Evolutionary conservation across 805 yeast genomes (phyloP), one percentile per base, ranked within the genome.

Genomic region (Hemisphaericaspora nanyangensis): DNA sequence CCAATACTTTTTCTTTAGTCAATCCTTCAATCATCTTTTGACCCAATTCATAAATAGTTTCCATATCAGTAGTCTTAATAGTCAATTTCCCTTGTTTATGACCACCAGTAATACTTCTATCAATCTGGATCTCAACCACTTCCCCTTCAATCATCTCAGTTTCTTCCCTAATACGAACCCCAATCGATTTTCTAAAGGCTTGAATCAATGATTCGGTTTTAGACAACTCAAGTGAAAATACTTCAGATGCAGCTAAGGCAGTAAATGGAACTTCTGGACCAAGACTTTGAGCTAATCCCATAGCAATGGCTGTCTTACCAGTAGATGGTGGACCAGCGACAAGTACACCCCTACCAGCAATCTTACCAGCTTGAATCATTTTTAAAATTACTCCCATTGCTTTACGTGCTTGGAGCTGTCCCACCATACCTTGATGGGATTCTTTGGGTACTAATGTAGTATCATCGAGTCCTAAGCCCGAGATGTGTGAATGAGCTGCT

Each of bases 301-400:
- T 85, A 11, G 99, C 99, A 52, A 93, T 78, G 28, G 99, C 99
- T 3, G 99, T 93, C 63, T 93, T 93, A 63, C 99, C 99, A 0
- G 99, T 93, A 11, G 96, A 87, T 20, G 99, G 99, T 8, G 98
- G 98, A 29, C 99, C 99, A 0, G 99, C 98, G 44, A 93, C 74
- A 46, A 93, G 67, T 16, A 90, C 93, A 1, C 98, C 97, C 50
- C 97, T 79, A 19, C 99, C 99, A 17, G 98, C 96, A 63, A 93
- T 91, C 49, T 86, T 80, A 37, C 96, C 96, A 25, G 85, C 89
- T 58, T 87, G 89, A 44, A 93, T 88, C 88, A 93, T 83, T 66
- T 86, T 90, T 51, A 91, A 76, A 38, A 93, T 82, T 30, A 93
- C 82, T 42, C 96, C 99, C 15, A 96, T 96, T 5, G 99, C 98